These are phyloP conservation scores for Ophidiomyces ophidiicola DNA, from an alignment of 2,329 filamentous ascomycete genomes.

Conservation along the genomic window DNA sequence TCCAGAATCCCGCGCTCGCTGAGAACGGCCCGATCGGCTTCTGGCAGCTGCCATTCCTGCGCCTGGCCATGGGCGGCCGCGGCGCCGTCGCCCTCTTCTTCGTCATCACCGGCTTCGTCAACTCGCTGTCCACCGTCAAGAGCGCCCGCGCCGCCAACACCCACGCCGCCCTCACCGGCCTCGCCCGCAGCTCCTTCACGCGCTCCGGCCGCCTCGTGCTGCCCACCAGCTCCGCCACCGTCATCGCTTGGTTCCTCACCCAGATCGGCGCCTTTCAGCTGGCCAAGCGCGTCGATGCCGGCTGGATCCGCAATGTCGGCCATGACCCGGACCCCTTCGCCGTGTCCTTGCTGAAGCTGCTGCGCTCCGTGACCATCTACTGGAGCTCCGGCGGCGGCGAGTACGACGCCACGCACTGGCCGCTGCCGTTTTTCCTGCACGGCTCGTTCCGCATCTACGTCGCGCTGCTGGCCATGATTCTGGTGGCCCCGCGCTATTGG, in stretches of 20 bases:
- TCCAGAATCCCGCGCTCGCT: conserved; percentile 26
- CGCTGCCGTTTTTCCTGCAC: conserved; percentile 32
- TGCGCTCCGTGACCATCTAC: conserved; percentile 17
- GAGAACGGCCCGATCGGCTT: conserved; percentile 15
- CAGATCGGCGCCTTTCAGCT: conserved; percentile 19
- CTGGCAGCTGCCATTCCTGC: conserved; percentile 22
- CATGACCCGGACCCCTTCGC: conserved; percentile 14
- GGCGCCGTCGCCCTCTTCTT: conserved; percentile 22
- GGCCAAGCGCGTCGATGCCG: conserved; percentile 17
- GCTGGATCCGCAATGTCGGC: conserved; percentile 18
- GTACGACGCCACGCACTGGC: conserved; percentile 36
- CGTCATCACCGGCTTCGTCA: conserved; percentile 24
- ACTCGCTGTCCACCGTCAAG: conserved; percentile 20
- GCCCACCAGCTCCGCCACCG: conserved; percentile 18
- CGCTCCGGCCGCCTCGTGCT: conserved; percentile 19
- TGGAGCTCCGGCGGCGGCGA: conserved; percentile 32
- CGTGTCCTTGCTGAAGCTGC: conserved; percentile 14
- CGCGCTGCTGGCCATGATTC: conserved; percentile 31
- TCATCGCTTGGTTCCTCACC: conserved; percentile 20
- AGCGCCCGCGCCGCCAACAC: conserved; percentile 18
- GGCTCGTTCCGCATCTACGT: conserved; percentile 34
- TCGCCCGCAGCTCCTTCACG: conserved; percentile 19
- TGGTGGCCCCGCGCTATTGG: conserved; percentile 28
- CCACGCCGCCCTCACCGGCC: conserved; percentile 16
- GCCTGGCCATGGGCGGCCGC: conserved; percentile 19